A percentile compares a stretch with the other conserved stretches of the same genome.
These are phyloP conservation scores for Cordyceps javanica DNA, from an alignment of 2,329 filamentous ascomycete genomes.

Conservation along the genomic window DNA sequence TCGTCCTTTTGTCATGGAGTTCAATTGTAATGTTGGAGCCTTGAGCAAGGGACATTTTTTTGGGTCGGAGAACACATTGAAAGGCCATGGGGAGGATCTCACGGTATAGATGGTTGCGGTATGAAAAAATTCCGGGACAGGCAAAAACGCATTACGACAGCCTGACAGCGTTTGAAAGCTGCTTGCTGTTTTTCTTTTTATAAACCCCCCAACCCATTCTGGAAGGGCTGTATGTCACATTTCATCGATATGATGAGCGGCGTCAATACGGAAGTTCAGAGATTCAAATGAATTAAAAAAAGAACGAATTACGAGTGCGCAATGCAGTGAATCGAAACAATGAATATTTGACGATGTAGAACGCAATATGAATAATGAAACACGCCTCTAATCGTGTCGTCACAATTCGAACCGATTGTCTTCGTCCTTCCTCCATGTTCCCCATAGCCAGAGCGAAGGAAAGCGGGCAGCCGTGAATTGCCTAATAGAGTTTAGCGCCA, in stretches of 20 bases:
- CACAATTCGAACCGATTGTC: not conserved
- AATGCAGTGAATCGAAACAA: not conserved
- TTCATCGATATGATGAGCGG: conserved; percentile 52
- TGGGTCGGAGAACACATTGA: conserved; percentile 20
- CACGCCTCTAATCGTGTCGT: not conserved
- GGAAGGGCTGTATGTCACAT: conserved; percentile 62
- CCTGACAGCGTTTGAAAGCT: conserved; percentile 24
- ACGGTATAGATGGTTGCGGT: conserved; percentile 15
- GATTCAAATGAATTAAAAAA: conserved; percentile 33
- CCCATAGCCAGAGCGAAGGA: too few species aligned
- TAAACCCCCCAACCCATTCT: conserved; percentile 32
- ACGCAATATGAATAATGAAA: not conserved
- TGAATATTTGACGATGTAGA: not conserved
- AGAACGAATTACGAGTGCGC: not conserved
- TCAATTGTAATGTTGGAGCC: conserved; percentile 20
- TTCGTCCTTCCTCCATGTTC: conserved; percentile 9
- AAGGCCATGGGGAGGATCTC: conserved; percentile 11
- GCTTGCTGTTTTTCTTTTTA: conserved; percentile 51
- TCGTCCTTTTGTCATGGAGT: conserved; percentile 25
- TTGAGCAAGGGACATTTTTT: conserved; percentile 24
- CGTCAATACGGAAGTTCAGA: conserved; percentile 60
- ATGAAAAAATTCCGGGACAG: conserved; percentile 27
- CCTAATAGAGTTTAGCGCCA: conserved; percentile 34
- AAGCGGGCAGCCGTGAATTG: conserved; percentile 26
- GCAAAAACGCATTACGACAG: conserved; percentile 29